Evolutionary conservation across 169 alveolate species (phyloP), one percentile per base, ranked within the genome.

Genomic region (Blepharisma undulans): DNA sequence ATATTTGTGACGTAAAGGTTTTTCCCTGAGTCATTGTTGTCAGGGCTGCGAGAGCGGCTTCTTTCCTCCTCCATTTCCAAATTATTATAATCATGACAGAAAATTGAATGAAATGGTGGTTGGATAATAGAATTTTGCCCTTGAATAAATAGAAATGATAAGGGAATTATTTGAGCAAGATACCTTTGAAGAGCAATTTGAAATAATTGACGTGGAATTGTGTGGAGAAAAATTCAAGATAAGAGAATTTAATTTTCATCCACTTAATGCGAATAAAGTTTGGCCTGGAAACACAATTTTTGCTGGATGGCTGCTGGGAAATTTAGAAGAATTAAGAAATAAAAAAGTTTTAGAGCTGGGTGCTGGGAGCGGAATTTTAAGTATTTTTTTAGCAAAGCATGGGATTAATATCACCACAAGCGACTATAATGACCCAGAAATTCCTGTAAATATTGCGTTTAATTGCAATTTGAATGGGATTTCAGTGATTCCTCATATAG

Each of bases 1-100:
- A 86, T 84, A 48, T 86, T 86, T 22, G 84, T n/a, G n/a, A 86
- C 30, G 84, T 86, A 86, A 60, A 86, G 91, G n/a, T 86, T 86
- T 29, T 86, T 86, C 32, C 72, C 91, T 86, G 61, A 27, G 34
- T 27, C 29, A 12, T 78, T 78, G 29, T n/a, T 12, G 18, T 78
- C 86, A 25, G 86, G 34, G 34, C 34, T 36, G 29, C 86, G 86
- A 10, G 66, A 48, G 66, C 66, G 66, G 66, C 66, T 48, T 48
- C 66, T 48, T 48, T 48, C 66, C 66, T 48, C 66, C 66, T 48
- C 66, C 66, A 48, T 48, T 48, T 48, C 66, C 66, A 48, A 48
- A 48, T 48, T 48, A 48, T 48, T 48, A 48, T 48, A 48, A 48
- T 48, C 21, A 48, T 48, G 66, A 48, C 66, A 48, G 66, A 48